A percentile compares a stretch with the other conserved stretches of the same genome.
Conservation (phyloP, 345 rosid species). For the Trapa incisa region DNA sequence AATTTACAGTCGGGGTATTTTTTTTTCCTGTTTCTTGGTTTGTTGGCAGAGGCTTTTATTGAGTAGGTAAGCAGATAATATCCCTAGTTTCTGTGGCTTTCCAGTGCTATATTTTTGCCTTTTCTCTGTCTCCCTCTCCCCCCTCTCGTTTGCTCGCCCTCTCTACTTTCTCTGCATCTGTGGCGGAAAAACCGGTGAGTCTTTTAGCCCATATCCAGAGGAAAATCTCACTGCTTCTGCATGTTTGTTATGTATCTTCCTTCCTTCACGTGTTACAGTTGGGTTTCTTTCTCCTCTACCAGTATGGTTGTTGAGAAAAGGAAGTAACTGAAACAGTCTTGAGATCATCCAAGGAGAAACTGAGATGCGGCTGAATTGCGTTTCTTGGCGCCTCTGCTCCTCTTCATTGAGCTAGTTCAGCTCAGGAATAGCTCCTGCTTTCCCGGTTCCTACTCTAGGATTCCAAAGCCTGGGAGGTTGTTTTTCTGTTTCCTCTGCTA, state of each 20-base stretch:
- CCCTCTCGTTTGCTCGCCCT: constrained; percentile 5
- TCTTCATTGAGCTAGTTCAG: background rate
- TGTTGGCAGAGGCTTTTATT: background rate
- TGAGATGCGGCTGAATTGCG: background rate
- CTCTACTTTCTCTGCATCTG: constrained; percentile 18
- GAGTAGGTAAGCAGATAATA: constrained; percentile 3
- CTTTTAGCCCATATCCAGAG: constrained; percentile 12
- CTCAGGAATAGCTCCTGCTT: background rate
- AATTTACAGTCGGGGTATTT: background rate
- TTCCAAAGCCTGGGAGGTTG: background rate
- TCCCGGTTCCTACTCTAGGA: background rate
- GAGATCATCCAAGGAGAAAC: background rate
- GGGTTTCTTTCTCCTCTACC: no score
- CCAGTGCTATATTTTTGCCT: background rate
- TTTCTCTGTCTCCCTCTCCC: constrained; percentile 4
- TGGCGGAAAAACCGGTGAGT: constrained; percentile 47
- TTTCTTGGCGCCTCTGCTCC: background rate
- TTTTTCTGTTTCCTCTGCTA: background rate
- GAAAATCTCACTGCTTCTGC: background rate
- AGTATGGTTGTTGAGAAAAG: no score
- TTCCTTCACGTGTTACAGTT: background rate
- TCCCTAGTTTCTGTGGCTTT: constrained; percentile 1
- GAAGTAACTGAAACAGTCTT: background rate
- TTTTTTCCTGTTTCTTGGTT: background rate
- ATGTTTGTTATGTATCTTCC: background rate